These are phyloP conservation scores for Penicillium rolfsii DNA, from an alignment of 2,329 filamentous ascomycete species.

Conservation along the genomic window DNA sequence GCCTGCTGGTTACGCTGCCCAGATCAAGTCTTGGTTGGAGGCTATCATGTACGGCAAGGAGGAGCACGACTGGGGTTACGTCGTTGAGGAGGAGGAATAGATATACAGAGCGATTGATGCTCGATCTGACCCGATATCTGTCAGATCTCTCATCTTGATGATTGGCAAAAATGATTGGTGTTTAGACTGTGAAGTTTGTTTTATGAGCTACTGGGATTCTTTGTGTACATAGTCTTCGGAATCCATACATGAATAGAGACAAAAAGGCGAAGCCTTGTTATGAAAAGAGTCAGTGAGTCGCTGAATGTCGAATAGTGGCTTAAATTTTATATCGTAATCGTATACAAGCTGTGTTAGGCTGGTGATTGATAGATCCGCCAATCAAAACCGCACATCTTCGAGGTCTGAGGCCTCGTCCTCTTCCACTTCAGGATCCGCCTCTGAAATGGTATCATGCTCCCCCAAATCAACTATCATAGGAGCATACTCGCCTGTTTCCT, in stretches of 20 bases:
- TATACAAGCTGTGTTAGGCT: not conserved
- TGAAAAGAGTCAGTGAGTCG: not conserved
- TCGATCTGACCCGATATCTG: not conserved
- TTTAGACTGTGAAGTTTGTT: slow-evolving; percentile 9
- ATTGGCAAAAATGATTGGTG: not conserved
- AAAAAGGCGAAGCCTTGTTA: not conserved
- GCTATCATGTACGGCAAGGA: slow-evolving; percentile 76
- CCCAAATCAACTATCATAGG: slow-evolving; percentile 60
- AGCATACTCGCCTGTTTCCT: slow-evolving; percentile 67
- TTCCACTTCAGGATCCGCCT: not conserved
- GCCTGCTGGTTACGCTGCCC: slow-evolving; percentile 39
- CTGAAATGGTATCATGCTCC: slow-evolving; percentile 14
- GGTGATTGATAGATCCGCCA: not conserved
- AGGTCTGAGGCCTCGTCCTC: slow-evolving; percentile 11
- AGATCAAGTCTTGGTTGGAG: slow-evolving; percentile 67
- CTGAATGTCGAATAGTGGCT: not conserved
- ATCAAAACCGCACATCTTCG: slow-evolving; percentile 17
- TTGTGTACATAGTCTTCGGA: slow-evolving; percentile 11
- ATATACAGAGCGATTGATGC: not conserved
- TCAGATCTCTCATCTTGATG: not conserved
- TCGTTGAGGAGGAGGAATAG: slow-evolving; percentile 59
- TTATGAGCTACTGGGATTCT: not conserved
- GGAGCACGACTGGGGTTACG: slow-evolving; percentile 70
- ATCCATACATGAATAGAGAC: slow-evolving; percentile 4
- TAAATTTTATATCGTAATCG: not conserved